Evolutionary conservation across 768 basidiomycete species (phyloP), one percentile per base, ranked within the genome.

Genomic region (Galerina sulciceps): DNA sequence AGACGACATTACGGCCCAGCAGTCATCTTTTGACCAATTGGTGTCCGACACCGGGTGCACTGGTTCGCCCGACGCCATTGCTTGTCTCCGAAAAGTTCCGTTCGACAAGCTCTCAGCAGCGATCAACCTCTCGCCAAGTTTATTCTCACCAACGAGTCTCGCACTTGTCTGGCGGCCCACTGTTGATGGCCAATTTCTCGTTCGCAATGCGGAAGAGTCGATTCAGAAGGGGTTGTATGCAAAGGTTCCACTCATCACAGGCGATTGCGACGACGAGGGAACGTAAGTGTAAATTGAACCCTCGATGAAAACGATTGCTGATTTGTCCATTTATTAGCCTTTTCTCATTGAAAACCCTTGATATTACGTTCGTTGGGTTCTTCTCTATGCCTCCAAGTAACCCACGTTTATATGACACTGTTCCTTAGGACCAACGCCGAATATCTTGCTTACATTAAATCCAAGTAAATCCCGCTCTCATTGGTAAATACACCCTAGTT

Each of bases 201-300:
- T 59, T 3, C 67, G 59, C 0, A 31, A 67, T 48, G 75, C 77
- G 0, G 50, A 69, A 35, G n/a, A 58, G 2, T 67, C 75, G 2
- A 65, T 79, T 2, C 60, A 62, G 31, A 56, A 70, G 10, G 79
- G 77, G 13, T 55, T 58, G 9, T 75, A 74, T 42, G 73, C 76
- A 1, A 62, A 74, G 54, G 75, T 71, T 20, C 66, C 66, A 15
- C 56, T 65, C 18, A 62, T 76, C 26, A 65, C 66, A 34, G 79
- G 79, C 0, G 65, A 72, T 46, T 69, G 66, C 37, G 75, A 79
- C 35, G 78, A 79, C 37, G 76, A 79, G 61, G 78, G 76, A 60
- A 76, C 78, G 73, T 76, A 57, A 64, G 76, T 59, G 20, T n/a
- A n/a, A n/a, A n/a, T n/a, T n/a, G n/a, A n/a, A n/a, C n/a, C n/a